Base-by-base conservation (phyloP, 2,329 filamentous ascomycete species). In the Fusarium virguliforme region DNA sequence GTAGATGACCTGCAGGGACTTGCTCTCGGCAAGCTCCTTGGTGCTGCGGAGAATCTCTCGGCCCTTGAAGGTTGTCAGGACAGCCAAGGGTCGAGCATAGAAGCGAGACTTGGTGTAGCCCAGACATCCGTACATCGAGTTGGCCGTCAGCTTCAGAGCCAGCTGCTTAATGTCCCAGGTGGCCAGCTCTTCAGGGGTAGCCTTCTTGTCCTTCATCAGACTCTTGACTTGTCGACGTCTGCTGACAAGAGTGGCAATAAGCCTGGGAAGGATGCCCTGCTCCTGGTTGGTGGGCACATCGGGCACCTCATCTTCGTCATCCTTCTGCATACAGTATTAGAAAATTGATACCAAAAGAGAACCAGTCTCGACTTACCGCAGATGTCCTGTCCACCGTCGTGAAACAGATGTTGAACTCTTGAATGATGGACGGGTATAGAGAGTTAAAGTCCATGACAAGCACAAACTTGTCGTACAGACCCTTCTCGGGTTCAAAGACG, bases 391-490 rank as follows among this genome's bases (percentile, higher is more conserved):
- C 93, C 7, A 99, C 94, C 0, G 97, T 99, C 3, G 96, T 99
- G 82, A 99, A 99, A 85, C 97, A 99, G 75, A 99, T 99, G 82
- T 99, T 99, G 84, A 91, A 99, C 86, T 99, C 97, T 79, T 99
- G 97, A 68, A 99, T 99, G 78, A 99, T 98, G 78, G 94, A 98
- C 34, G 96, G 96, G 77, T 99, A 99, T 68, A 99, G 86, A 76
- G 95, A 98, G 87, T 99, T 99, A 86, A 99, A 99, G 85, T 99
- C 96, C 97, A 99, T 99, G 81, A 99, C 97, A 62, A 99, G 88
- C 60, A 99, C 93, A 81, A 97, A 98, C 83, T 97, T 97, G 87
- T 99, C 96, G 79, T 99, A 99, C 5, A 99, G 88, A 18, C 97
- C 96, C 81, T 95, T 98, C 80, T 98, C 95, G 5, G 96, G 96